A percentile compares a stretch with the other conserved stretches of the same genome.
Evolutionary conservation across 2,329 filamentous ascomycete genomes (phyloP).

Genomic region (Pseudogymnoascus sp.): DNA sequence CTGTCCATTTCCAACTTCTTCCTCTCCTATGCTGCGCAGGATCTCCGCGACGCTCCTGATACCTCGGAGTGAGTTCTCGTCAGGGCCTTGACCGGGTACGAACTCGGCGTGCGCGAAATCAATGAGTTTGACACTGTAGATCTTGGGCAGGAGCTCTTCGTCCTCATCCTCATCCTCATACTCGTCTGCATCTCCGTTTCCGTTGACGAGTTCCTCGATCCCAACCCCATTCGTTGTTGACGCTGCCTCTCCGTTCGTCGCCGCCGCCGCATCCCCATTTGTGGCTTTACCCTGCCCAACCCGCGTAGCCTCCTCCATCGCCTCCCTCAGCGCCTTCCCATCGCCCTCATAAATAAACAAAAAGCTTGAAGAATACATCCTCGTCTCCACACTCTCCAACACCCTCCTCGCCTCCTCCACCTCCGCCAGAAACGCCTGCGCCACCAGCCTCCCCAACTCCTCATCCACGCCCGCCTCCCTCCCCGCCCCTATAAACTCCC

Average conservation of each 20-base stretch:
- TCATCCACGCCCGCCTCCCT: constrained; percentile 48
- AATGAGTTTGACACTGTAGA: constrained; percentile 79
- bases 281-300: constrained; percentile 24
- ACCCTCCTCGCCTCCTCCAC: constrained; percentile 46
- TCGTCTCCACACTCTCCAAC: constrained; percentile 48
- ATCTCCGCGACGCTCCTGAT: constrained; percentile 65
- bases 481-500: constrained; percentile 51
- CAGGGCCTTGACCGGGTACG: constrained; percentile 72
- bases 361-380: constrained; percentile 51
- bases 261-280: constrained; percentile 16
- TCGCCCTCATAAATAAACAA: constrained; percentile 61
- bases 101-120: constrained; percentile 90
- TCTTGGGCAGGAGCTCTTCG: constrained; percentile 49
- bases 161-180: constrained; percentile 48
- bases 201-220: constrained; percentile 24
- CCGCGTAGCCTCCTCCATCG: constrained; percentile 29
- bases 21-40: constrained; percentile 37
- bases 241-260: constrained; percentile 15
- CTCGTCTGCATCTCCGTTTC: constrained; percentile 32
- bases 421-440: constrained; percentile 46
- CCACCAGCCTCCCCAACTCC: constrained; percentile 49
- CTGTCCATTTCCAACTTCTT: not conserved
- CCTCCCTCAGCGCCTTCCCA: constrained; percentile 41
- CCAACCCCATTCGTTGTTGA: not conserved
- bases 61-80: constrained; percentile 74